These are phyloP conservation scores for Gryganskiella cystojenkinii DNA, from an alignment of 192 early-diverging fungal genomes.

Conservation along the genomic window DNA sequence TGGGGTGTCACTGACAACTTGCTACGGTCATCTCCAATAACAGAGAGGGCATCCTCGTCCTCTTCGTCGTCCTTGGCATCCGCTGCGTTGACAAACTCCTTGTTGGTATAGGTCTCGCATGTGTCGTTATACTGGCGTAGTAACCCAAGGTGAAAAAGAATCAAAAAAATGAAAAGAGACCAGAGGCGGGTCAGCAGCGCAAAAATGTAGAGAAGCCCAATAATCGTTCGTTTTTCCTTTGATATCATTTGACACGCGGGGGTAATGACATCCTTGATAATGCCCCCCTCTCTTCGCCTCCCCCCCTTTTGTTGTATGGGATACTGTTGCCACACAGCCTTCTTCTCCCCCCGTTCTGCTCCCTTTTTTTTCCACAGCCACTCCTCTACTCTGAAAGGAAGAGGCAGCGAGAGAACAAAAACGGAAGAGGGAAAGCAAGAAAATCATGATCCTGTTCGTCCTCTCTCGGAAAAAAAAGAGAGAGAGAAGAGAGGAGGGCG, in stretches of 20 bases:
- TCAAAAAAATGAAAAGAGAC: neutral
- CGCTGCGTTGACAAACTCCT: slow-evolving; percentile 39
- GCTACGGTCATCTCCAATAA: slow-evolving; percentile 42
- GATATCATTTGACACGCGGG: neutral
- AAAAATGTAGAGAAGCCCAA: neutral
- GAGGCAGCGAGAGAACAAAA: neutral
- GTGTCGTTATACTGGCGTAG: slow-evolving; percentile 48
- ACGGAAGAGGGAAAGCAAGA: neutral
- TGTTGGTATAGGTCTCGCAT: slow-evolving; percentile 51
- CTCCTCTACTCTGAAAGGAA: too few species aligned
- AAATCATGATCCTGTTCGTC: neutral
- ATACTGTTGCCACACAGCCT: too few species aligned
- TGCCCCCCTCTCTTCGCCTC: neutral
- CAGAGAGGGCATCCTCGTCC: slow-evolving; percentile 40
- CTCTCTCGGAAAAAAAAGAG: too few species aligned
- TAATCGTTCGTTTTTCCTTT: neutral
- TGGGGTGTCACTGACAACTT: slow-evolving; percentile 48
- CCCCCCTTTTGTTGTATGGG: too few species aligned
- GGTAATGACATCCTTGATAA: neutral
- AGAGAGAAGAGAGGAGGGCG: too few species aligned
- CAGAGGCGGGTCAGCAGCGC: neutral
- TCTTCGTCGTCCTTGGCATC: slow-evolving; percentile 44
- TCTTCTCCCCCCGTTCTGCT: too few species aligned
- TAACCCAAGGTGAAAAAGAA: neutral
- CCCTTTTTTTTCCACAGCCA: too few species aligned